Evolutionary conservation across 495 filamentous ascomycete genomes (phyloP).

Genomic region (Annulohypoxylon bovei): DNA sequence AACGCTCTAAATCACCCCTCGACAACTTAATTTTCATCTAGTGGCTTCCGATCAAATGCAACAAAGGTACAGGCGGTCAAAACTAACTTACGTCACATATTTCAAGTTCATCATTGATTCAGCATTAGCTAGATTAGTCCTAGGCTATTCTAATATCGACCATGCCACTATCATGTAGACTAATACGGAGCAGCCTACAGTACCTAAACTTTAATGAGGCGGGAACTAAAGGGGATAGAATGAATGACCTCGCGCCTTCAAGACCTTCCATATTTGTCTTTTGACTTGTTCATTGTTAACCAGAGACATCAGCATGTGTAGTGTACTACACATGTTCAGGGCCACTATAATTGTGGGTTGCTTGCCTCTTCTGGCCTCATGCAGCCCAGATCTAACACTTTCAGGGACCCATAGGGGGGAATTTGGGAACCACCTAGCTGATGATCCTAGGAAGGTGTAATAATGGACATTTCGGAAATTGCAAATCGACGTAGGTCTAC

Average conservation of each 20-base stretch:
- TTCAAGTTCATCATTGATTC: background rate
- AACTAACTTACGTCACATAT: background rate
- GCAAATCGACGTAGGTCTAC: slow-evolving; percentile 6
- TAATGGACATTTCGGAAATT: slow-evolving; percentile 31
- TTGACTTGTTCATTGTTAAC: background rate
- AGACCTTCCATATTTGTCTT: slow-evolving; percentile 9
- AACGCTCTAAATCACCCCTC: background rate
- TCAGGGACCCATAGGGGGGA: slow-evolving; percentile 21
- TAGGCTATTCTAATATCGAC: background rate
- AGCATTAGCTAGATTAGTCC: background rate
- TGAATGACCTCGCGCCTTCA: background rate
- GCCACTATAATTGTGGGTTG: slow-evolving; percentile 24
- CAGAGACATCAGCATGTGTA: background rate
- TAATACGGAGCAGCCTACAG: background rate
- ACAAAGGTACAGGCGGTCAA: background rate
- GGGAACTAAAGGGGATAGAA: background rate
- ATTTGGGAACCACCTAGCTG: slow-evolving; percentile 12
- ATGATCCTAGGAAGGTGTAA: slow-evolving; percentile 3
- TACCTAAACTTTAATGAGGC: background rate
- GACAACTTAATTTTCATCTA: background rate
- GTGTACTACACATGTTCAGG: slow-evolving; percentile 4
- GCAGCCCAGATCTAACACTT: slow-evolving; percentile 30
- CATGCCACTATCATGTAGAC: background rate
- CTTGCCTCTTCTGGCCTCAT: slow-evolving; percentile 21
- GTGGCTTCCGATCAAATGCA: background rate